Percentiles rank a stretch among this genome's conserved stretches.
Evolutionary conservation across 768 basidiomycete genomes (phyloP).

Genomic region (Fistulinella prunicolor): DNA sequence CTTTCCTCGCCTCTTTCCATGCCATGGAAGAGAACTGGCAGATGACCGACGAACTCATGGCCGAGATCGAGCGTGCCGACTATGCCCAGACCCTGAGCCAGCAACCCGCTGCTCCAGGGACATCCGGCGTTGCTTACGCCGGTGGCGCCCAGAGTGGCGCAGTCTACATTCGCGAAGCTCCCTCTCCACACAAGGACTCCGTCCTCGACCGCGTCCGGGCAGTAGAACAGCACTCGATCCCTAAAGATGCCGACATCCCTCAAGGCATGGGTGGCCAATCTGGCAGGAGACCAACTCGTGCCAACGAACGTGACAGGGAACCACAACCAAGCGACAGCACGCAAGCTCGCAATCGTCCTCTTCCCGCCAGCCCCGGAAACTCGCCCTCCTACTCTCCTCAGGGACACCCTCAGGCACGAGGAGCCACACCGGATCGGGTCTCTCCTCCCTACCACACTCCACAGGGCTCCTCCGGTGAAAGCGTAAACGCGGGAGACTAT

Average conservation of each 20-base stretch:
- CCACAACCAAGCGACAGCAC: constrained; percentile 30
- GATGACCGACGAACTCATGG: constrained; percentile 67
- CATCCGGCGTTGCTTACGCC: constrained; percentile 45
- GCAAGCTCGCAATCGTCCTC: constrained; percentile 25
- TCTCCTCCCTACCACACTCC: constrained; percentile 52
- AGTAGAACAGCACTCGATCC: constrained; percentile 47
- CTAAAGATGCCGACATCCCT: constrained; percentile 48
- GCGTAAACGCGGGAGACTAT: constrained; percentile 40
- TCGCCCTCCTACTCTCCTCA: constrained; percentile 43
- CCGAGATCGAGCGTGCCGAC: constrained; percentile 72
- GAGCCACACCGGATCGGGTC: constrained; percentile 51
- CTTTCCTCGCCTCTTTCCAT: constrained; percentile 56
- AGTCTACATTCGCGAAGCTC: constrained; percentile 32
- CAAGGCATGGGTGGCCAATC: constrained; percentile 23
- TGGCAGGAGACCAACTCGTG: constrained; percentile 22
- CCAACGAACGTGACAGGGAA: constrained; percentile 40
- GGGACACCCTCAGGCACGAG: constrained; percentile 36
- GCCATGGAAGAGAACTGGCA: constrained; percentile 57
- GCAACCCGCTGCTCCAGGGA: constrained; percentile 35
- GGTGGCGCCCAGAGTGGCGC: constrained; percentile 43
- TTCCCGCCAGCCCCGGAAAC: constrained; percentile 36
- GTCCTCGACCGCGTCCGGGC: constrained; percentile 54
- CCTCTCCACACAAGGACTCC: constrained; percentile 49
- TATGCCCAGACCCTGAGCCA: constrained; percentile 54
- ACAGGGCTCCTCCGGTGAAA: constrained; percentile 44